Evolutionary conservation across 2,329 filamentous ascomycete species (phyloP).

Genomic region (Penicillium sp.): DNA sequence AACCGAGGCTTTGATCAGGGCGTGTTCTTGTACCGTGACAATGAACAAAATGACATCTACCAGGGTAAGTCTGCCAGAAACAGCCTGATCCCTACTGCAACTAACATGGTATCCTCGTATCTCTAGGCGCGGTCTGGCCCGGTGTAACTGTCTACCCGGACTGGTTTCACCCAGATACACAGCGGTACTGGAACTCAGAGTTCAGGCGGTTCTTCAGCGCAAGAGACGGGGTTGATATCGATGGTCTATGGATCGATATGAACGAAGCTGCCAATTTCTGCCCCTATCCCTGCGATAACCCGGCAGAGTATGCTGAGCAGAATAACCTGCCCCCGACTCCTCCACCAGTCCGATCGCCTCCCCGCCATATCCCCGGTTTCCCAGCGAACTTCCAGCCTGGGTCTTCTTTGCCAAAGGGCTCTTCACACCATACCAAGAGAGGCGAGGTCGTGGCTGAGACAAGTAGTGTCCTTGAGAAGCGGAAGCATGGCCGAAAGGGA

Average conservation of each 20-base stretch:
- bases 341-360: conserved; percentile 62
- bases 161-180: conserved; percentile 68
- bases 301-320: conserved; percentile 50
- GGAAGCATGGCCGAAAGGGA: conserved; percentile 22
- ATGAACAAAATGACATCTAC: conserved; percentile 52
- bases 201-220: conserved; percentile 65
- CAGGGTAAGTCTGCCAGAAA: conserved; percentile 34
- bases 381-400: conserved; percentile 65
- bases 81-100: background rate
- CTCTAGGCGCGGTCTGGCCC: conserved; percentile 70
- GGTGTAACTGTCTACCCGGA: conserved; percentile 72
- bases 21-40: conserved; percentile 53
- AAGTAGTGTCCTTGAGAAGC: background rate
- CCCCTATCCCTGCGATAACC: conserved; percentile 56
- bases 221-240: conserved; percentile 67
- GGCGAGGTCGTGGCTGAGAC: background rate
- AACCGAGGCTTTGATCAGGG: conserved; percentile 60
- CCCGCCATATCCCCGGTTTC: conserved; percentile 67
- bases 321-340: conserved; percentile 56
- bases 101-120: background rate
- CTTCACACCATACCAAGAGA: background rate
- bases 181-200: conserved; percentile 68
- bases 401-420: conserved; percentile 4
- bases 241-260: conserved; percentile 76
- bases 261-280: conserved; percentile 58